A percentile compares a stretch with the other conserved stretches of the same genome.
These are phyloP conservation scores for Colletotrichum lini DNA, from an alignment of 2,329 filamentous ascomycete genomes.

Conservation along the genomic window DNA sequence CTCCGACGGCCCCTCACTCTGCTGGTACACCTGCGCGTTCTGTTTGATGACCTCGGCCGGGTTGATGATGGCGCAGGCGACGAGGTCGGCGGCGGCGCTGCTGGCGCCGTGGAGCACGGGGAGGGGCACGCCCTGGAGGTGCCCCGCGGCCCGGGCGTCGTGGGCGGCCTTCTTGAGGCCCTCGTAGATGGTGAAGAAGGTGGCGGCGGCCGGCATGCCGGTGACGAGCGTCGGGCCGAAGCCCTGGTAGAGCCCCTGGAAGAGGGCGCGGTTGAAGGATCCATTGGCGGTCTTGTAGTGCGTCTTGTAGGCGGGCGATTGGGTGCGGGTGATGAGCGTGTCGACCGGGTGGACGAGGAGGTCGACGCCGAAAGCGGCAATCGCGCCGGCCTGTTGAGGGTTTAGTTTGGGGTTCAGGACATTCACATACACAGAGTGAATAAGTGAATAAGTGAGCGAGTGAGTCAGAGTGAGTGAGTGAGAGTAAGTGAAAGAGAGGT, in stretches of 20 bases:
- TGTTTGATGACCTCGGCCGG: constrained; percentile 45
- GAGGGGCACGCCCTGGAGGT: constrained; percentile 29
- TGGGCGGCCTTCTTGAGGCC: constrained; percentile 29
- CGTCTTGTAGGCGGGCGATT: constrained; percentile 41
- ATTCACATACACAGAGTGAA: too few relatives aligned
- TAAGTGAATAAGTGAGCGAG: too few relatives aligned
- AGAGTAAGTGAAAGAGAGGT: too few relatives aligned
- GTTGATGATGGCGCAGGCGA: constrained; percentile 42
- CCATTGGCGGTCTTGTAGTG: constrained; percentile 40
- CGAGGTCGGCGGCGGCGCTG: constrained; percentile 42
- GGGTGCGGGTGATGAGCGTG: constrained; percentile 43
- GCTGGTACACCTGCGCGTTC: constrained; percentile 43
- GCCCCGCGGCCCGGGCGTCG: constrained; percentile 11
- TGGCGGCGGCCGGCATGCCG: constrained; percentile 40
- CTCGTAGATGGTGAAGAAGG: constrained; percentile 45
- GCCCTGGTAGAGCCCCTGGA: constrained; percentile 43
- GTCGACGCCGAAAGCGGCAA: constrained; percentile 36
- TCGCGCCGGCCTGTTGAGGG: constrained; percentile 11
- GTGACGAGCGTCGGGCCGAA: constrained; percentile 43
- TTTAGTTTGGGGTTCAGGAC: background rate
- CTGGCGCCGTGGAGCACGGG: constrained; percentile 37
- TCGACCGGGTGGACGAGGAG: constrained; percentile 43
- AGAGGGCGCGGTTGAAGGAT: constrained; percentile 33
- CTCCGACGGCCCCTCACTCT: background rate
- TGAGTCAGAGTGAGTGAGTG: too few relatives aligned